Evolutionary conservation across 1,139 yeast genomes (phyloP).

Genomic region (Scheffersomyces titani): DNA sequence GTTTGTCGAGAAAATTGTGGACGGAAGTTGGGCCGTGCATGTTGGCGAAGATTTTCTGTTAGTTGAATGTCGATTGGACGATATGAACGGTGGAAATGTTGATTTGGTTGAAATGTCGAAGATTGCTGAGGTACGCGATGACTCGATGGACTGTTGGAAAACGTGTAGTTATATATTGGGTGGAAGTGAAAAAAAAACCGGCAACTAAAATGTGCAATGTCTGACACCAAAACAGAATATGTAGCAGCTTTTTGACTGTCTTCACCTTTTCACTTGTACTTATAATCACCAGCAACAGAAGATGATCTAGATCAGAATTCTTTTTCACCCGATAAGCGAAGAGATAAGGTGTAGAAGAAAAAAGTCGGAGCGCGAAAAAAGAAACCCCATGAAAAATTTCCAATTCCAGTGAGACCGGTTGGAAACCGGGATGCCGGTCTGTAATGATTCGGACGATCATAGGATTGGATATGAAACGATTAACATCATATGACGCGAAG

Average conservation of each 20-base stretch:
- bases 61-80: not conserved
- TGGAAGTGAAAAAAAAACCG: not conserved
- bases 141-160: not conserved
- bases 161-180: not conserved
- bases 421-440: not conserved
- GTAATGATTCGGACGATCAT: not conserved
- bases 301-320: not conserved
- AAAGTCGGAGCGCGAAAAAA: not conserved
- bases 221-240: not conserved
- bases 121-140: not conserved
- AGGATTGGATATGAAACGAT: not conserved
- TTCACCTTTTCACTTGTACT: not conserved
- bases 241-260: not conserved
- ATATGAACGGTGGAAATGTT: not conserved
- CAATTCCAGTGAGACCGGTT: not conserved
- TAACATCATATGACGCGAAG: not conserved
- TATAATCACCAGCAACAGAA: not conserved
- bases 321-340: not conserved
- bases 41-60: not conserved
- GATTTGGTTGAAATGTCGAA: not conserved
- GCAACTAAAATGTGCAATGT: not conserved
- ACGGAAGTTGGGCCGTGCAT: slow-evolving; percentile 1
- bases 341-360: slow-evolving; percentile 1
- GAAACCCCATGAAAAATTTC: not conserved
- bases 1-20: slow-evolving; percentile 14